phyloP scores from a whole-genome alignment of 192 early-diverging fungal genomes.

The Podila clonocystis region DNA sequence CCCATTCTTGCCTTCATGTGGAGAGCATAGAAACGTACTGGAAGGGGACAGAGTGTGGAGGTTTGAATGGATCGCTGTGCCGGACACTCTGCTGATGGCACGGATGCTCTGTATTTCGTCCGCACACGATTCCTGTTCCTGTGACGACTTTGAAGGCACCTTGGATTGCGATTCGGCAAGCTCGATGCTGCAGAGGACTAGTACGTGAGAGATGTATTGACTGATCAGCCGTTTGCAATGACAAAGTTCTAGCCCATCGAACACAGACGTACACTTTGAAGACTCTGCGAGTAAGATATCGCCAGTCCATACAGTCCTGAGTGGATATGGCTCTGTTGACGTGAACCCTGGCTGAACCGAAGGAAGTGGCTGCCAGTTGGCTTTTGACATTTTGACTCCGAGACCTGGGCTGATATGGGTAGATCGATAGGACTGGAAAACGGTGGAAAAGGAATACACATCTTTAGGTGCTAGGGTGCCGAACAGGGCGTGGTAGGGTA shows the following conservation, averaged over 20 bases:
- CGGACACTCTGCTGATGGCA: constrained; percentile 17
- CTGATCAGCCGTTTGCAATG: no score
- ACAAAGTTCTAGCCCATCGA: no score
- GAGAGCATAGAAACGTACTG: constrained; percentile 18
- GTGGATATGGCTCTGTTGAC: neutral
- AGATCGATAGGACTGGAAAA: constrained; percentile 30
- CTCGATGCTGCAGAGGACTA: constrained; percentile 19
- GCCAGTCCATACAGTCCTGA: constrained; percentile 17
- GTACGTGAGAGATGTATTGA: neutral
- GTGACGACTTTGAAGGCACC: neutral
- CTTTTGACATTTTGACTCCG: constrained; percentile 31
- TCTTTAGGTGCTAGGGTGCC: neutral
- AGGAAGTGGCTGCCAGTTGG: constrained; percentile 32
- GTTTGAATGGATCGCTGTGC: constrained; percentile 3
- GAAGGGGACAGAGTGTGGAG: constrained; percentile 8
- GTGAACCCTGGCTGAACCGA: neutral
- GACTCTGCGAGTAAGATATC: constrained; percentile 11
- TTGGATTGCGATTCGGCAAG: neutral
- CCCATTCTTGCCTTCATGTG: neutral
- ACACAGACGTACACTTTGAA: constrained; percentile 8
- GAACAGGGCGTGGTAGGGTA: constrained; percentile 26
- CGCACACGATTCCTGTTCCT: neutral
- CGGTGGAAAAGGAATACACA: constrained; percentile 22
- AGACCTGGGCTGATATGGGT: constrained; percentile 41
- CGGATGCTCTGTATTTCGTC: constrained; percentile 15